These are phyloP conservation scores for Geosmithia putterillii DNA, from an alignment of 2,329 filamentous ascomycete species.

Conservation along the genomic window DNA sequence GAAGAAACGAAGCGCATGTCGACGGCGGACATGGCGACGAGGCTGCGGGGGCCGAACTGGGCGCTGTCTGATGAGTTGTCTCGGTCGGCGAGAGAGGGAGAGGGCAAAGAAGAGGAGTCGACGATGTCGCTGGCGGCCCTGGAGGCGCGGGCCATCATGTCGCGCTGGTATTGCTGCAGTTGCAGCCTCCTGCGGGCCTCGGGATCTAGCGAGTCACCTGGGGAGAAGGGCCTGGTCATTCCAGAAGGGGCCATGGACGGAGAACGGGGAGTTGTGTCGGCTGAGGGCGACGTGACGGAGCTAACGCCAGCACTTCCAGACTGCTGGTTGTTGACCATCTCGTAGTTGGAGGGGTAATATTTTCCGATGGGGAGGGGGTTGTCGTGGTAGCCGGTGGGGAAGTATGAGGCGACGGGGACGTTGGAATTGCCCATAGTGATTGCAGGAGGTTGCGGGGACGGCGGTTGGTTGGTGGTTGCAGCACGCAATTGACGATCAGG, in stretches of 20 bases:
- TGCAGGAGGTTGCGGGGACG: not conserved
- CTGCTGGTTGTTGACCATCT: constrained; percentile 15
- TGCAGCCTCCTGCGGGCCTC: constrained; percentile 38
- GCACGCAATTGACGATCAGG: not conserved
- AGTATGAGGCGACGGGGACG: constrained; percentile 37
- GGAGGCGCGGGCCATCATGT: constrained; percentile 47
- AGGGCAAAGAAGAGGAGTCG: constrained; percentile 29
- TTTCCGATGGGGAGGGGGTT: constrained; percentile 43
- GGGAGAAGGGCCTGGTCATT: constrained; percentile 1
- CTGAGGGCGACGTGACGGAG: not conserved
- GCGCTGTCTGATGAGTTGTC: not conserved
- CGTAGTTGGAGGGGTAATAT: constrained; percentile 52
- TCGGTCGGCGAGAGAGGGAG: constrained; percentile 12
- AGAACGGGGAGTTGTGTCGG: not conserved
- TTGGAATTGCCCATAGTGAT: constrained; percentile 12
- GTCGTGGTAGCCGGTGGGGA: constrained; percentile 35
- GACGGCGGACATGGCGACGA: not conserved
- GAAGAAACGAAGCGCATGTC: not conserved
- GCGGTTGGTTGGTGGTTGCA: not conserved
- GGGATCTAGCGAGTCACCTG: constrained; percentile 10
- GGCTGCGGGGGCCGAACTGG: not conserved
- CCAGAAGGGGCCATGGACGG: not conserved
- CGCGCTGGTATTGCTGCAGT: constrained; percentile 45
- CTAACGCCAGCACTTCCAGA: not conserved
- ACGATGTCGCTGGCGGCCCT: constrained; percentile 25